phyloP scores from a whole-genome alignment of 805 yeast genomes.

The Cyberlindnera galapagoensis region DNA sequence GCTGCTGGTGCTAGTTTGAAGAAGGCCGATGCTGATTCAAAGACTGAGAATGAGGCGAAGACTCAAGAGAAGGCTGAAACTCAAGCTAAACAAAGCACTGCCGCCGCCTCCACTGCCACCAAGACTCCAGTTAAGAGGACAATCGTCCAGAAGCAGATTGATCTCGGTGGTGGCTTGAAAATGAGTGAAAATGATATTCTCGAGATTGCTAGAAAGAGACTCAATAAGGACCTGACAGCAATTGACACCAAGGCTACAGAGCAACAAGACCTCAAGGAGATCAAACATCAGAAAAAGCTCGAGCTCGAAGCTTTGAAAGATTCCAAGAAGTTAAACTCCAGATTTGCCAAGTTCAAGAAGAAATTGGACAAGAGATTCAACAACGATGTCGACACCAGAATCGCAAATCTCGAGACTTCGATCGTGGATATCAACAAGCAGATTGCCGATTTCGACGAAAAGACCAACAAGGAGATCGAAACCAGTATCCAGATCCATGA shows the following conservation, averaged over 20 bases:
- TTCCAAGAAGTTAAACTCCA: slow-evolving; percentile 20
- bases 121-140: slow-evolving; percentile 8
- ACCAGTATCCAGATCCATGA: slow-evolving; percentile 12
- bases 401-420: slow-evolving; percentile 18
- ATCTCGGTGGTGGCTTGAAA: slow-evolving; percentile 25
- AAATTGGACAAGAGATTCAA: slow-evolving; percentile 19
- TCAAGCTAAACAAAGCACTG: slow-evolving; percentile 2
- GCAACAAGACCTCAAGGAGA: slow-evolving; percentile 19
- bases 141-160: slow-evolving; percentile 19
- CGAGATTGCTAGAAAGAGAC: slow-evolving; percentile 21
- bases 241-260: slow-evolving; percentile 21
- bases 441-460: slow-evolving; percentile 17
- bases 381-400: slow-evolving; percentile 12
- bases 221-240: slow-evolving; percentile 14
- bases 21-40: slow-evolving; percentile 1
- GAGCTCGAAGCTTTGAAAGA: slow-evolving; percentile 22
- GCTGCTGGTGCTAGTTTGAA: slow-evolving; percentile 6
- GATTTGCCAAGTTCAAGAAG: slow-evolving; percentile 22
- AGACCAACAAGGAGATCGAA: slow-evolving; percentile 19
- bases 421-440: slow-evolving; percentile 17
- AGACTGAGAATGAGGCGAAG: neutral
- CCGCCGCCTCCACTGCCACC: slow-evolving; percentile 6
- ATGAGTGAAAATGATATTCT: slow-evolving; percentile 21
- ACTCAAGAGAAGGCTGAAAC: neutral
- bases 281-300: slow-evolving; percentile 21